These are phyloP conservation scores for Neoconidiobolus thromboides DNA, from an alignment of 371 early-diverging fungal genomes.

Conservation along the genomic window DNA sequence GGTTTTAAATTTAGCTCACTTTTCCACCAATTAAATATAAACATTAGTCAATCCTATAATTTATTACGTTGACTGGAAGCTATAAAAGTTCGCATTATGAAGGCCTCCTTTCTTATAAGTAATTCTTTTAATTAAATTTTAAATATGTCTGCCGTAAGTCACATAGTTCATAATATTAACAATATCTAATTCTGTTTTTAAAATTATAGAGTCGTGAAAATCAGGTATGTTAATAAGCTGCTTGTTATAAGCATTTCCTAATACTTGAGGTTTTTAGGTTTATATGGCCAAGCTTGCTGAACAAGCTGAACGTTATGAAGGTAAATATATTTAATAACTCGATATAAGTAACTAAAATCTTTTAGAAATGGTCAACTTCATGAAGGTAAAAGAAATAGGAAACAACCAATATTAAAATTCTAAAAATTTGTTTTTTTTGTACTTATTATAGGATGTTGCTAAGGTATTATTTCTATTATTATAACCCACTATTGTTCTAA, in stretches of 20 bases:
- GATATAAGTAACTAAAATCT: not conserved
- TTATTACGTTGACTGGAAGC: no score
- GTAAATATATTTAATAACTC: constrained; percentile 8
- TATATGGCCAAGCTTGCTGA: constrained; percentile 97
- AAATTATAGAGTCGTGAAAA: constrained; percentile 10
- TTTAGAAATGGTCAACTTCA: constrained; percentile 61
- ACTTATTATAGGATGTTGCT: constrained; percentile 9
- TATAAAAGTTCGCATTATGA: no score
- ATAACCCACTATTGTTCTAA: not conserved
- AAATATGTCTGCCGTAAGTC: no score
- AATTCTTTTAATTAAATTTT: no score
- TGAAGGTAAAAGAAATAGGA: constrained; percentile 33
- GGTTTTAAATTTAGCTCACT: no score
- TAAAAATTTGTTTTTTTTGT: not conserved
- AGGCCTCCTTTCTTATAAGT: no score
- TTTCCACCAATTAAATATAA: no score
- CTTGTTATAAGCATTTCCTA: constrained; percentile 2
- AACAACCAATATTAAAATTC: constrained; percentile 3
- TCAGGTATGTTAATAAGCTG: constrained; percentile 9
- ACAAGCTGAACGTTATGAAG: constrained; percentile 97
- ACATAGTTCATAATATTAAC: no score
- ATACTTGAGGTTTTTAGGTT: constrained; percentile 12
- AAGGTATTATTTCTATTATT: constrained; percentile 8
- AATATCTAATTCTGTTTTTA: not conserved
- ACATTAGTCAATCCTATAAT: no score